A percentile compares a stretch with the other conserved stretches of the same genome.
These are phyloP conservation scores for Nectriaceae sp. DNA, from an alignment of 2,329 filamentous ascomycete species.

Conservation along the genomic window DNA sequence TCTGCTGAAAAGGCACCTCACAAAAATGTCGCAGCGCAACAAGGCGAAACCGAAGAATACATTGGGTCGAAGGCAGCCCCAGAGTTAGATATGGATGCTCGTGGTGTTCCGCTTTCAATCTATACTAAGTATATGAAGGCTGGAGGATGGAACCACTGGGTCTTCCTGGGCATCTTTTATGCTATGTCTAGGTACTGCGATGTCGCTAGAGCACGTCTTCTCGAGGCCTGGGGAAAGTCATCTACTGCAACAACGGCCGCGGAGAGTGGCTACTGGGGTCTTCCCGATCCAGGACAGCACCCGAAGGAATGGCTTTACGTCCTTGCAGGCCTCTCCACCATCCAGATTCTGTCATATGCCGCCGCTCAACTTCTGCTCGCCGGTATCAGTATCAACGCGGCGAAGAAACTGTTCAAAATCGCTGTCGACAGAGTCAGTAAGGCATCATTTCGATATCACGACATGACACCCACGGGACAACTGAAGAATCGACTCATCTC, in stretches of 20 bases:
- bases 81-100: slow-evolving; percentile 48
- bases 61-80: slow-evolving; percentile 27
- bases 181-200: slow-evolving; percentile 63
- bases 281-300: slow-evolving; percentile 66
- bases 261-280: slow-evolving; percentile 28
- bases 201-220: slow-evolving; percentile 73
- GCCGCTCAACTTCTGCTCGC: slow-evolving; percentile 69
- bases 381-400: slow-evolving; percentile 77
- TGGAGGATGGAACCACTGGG: slow-evolving; percentile 75
- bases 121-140: slow-evolving; percentile 88
- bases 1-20: slow-evolving; percentile 3
- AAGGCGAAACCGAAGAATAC: slow-evolving; percentile 32
- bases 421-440: slow-evolving; percentile 74
- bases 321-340: slow-evolving; percentile 66
- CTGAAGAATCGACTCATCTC: slow-evolving; percentile 92
- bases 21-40: slow-evolving; percentile 29
- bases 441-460: slow-evolving; percentile 88
- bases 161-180: slow-evolving; percentile 62
- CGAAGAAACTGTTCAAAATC: slow-evolving; percentile 71
- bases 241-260: slow-evolving; percentile 23
- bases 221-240: slow-evolving; percentile 83
- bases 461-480: slow-evolving; percentile 83
- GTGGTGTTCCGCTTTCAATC: slow-evolving; percentile 72
- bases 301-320: slow-evolving; percentile 74
- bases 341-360: slow-evolving; percentile 60